Conservation (phyloP, 345 rosid genomes). For the Luvunga scandens region DNA sequence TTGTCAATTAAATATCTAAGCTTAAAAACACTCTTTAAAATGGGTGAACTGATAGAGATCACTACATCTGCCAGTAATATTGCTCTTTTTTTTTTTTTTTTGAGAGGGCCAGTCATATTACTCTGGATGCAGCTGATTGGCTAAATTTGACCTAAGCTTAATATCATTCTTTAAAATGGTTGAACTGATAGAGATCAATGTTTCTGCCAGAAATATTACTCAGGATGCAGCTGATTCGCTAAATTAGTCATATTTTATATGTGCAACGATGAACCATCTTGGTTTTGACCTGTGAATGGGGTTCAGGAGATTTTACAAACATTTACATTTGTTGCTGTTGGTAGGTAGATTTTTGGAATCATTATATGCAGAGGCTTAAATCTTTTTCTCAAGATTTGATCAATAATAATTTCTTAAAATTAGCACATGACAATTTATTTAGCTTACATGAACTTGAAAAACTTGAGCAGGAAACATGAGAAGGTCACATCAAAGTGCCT, state of each 20-base stretch:
- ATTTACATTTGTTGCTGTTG: neutral
- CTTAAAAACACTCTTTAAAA: neutral
- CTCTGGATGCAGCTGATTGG: neutral
- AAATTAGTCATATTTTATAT: neutral
- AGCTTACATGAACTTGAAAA: neutral
- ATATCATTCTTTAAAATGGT: too few species aligned
- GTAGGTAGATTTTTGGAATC: neutral
- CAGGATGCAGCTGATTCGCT: neutral
- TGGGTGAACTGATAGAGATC: neutral
- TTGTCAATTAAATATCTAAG: neutral
- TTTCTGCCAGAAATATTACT: neutral
- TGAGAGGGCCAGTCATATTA: too few species aligned
- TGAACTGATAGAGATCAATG: neutral
- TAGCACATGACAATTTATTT: neutral
- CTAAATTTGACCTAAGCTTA: too few species aligned
- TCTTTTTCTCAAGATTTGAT: neutral
- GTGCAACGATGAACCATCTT: neutral
- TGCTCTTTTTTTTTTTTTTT: too few species aligned
- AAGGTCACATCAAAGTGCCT: constrained; percentile 67
- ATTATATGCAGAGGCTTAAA: neutral
- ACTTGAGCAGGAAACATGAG: constrained; percentile 45
- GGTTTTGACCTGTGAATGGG: neutral
- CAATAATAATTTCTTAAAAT: neutral
- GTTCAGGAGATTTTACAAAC: neutral
- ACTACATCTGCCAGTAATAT: neutral